Conservation (phyloP, 176 grass and related monocot genomes). For the Puccinellia tenuiflora region DNA sequence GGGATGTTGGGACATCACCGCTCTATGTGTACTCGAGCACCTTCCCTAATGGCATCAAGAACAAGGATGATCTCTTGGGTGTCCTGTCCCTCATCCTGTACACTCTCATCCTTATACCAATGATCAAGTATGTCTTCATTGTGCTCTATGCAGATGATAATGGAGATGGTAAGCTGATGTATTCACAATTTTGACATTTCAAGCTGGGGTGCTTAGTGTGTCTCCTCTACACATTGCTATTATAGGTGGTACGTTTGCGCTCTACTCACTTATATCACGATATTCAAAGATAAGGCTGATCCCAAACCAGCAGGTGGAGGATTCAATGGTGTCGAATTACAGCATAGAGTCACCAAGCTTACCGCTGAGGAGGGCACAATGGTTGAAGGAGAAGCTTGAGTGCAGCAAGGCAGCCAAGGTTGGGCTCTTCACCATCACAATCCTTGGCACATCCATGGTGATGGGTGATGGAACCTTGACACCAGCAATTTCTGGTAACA, state of each 20-base stretch:
- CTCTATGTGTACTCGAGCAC: neutral
- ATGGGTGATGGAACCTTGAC: constrained; percentile 74
- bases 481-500: constrained; percentile 59
- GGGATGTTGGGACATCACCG: constrained; percentile 5
- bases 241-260: constrained; percentile 71
- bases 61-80: constrained; percentile 7
- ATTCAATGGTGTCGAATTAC: constrained; percentile 56
- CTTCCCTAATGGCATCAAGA: neutral
- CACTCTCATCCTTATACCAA: constrained; percentile 8
- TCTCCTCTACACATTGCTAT: neutral
- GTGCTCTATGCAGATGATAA: constrained; percentile 8
- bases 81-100: constrained; percentile 6
- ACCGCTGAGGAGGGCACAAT: constrained; percentile 38
- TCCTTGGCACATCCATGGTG: constrained; percentile 81
- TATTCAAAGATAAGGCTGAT: constrained; percentile 57
- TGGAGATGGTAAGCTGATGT: constrained; percentile 33
- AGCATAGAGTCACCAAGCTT: constrained; percentile 31
- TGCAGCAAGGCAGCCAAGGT: constrained; percentile 43
- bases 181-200: neutral
- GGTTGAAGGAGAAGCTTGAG: constrained; percentile 57
- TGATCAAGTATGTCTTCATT: constrained; percentile 14
- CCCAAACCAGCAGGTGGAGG: constrained; percentile 72
- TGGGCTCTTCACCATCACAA: constrained; percentile 47
- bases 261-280: constrained; percentile 68
- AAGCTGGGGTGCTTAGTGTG: neutral